These are phyloP conservation scores for Ammopiptanthus mongolicus DNA, from an alignment of 306 rosid genomes.

Conservation along the genomic window DNA sequence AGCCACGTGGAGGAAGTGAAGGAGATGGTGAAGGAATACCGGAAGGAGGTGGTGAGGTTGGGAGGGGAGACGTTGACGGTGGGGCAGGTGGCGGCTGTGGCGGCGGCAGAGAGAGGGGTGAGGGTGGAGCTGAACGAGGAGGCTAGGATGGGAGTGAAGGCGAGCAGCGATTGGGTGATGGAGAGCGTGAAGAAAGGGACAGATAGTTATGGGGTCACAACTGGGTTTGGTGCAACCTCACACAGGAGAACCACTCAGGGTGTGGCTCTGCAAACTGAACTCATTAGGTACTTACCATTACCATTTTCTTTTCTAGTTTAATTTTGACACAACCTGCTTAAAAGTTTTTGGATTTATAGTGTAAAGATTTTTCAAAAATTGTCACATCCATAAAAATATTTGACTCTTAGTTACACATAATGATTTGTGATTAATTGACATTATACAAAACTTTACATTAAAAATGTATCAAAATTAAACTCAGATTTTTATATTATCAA, in stretches of 20 bases:
- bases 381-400: no score
- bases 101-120: slow-evolving; percentile 33
- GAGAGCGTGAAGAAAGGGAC: slow-evolving; percentile 50
- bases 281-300: slow-evolving; percentile 41
- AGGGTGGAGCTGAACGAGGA: slow-evolving; percentile 41
- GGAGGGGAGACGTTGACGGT: slow-evolving; percentile 51
- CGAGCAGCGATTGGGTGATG: slow-evolving; percentile 69
- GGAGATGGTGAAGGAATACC: slow-evolving; percentile 49
- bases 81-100: slow-evolving; percentile 51
- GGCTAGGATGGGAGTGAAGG: slow-evolving; percentile 45
- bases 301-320: no score
- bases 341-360: no score
- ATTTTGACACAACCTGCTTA: no score
- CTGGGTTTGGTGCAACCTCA: slow-evolving; percentile 63
- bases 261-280: slow-evolving; percentile 52
- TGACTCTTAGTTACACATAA: no score
- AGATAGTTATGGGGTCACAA: slow-evolving; percentile 60
- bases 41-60: slow-evolving; percentile 36
- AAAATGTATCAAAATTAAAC: no score
- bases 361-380: no score
- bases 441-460: no score
- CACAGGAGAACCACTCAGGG: slow-evolving; percentile 54
- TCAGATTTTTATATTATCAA: no score
- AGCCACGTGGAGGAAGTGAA: slow-evolving; percentile 53
- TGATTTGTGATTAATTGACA: no score